Percentiles rank a stretch among this genome's conserved stretches.
phyloP scores from a whole-genome alignment of 371 early-diverging fungal genomes.

The Actinomortierella ambigua region DNA sequence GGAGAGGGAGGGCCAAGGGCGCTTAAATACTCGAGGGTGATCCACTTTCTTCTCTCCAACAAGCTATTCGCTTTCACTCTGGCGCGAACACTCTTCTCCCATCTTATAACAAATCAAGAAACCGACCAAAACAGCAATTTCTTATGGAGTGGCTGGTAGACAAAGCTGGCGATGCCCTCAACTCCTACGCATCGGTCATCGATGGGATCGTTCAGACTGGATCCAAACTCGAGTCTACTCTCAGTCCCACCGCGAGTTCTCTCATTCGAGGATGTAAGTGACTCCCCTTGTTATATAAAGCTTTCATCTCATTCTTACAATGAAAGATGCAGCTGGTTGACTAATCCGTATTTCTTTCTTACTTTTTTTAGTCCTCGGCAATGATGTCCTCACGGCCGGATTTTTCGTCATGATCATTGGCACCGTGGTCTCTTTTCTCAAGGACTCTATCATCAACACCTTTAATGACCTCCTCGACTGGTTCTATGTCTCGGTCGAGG shows the following conservation, averaged over 20 bases:
- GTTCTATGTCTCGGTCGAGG: constrained; percentile 46
- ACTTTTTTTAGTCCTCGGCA: constrained; percentile 47
- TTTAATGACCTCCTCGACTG: constrained; percentile 40
- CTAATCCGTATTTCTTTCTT: too few species aligned
- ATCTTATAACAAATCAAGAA: too few species aligned
- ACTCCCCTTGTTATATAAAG: too few species aligned
- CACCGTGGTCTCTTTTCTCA: constrained; percentile 39
- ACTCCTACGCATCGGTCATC: constrained; percentile 31
- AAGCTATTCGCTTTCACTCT: too few species aligned
- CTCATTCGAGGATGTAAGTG: too few species aligned
- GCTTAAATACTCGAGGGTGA: too few species aligned
- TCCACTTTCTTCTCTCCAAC: too few species aligned
- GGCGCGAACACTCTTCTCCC: too few species aligned
- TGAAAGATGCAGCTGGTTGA: too few species aligned
- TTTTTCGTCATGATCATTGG: constrained; percentile 45
- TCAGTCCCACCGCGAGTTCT: neutral
- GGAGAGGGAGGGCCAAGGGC: too few species aligned
- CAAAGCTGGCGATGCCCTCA: constrained; percentile 32
- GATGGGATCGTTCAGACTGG: constrained; percentile 35
- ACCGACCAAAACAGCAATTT: too few species aligned
- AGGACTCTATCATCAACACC: constrained; percentile 25
- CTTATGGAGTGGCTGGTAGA: constrained; percentile 41
- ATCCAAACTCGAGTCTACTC: constrained; percentile 27
- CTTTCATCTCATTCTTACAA: too few species aligned
- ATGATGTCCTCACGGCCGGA: constrained; percentile 43